Percentiles rank a stretch among this genome's conserved stretches.
Conservation (phyloP, 108 stramenopile species). For the Cylindrotheca fusiformis region DNA sequence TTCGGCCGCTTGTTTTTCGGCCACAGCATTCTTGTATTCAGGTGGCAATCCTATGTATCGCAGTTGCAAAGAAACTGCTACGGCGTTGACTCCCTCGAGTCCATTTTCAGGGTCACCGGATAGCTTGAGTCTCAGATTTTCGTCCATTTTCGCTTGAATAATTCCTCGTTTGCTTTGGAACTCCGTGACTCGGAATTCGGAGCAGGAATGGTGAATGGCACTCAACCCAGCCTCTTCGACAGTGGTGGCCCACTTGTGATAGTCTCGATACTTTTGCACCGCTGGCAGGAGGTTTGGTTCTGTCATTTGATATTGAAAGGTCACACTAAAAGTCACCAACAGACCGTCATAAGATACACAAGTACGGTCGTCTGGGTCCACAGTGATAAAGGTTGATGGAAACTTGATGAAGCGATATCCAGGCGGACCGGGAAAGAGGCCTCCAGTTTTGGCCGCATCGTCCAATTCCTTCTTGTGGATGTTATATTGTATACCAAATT, state of each 20-base stretch:
- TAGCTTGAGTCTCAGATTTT: slow-evolving; percentile 31
- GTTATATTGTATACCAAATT: slow-evolving; percentile 44
- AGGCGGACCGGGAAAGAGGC: slow-evolving; percentile 25
- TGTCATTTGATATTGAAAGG: slow-evolving; percentile 51
- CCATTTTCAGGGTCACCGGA: slow-evolving; percentile 19
- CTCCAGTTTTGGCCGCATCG: slow-evolving; percentile 34
- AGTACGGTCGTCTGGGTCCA: slow-evolving; percentile 25
- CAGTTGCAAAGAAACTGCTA: slow-evolving; percentile 42
- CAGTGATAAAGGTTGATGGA: slow-evolving; percentile 44
- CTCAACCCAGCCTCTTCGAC: slow-evolving; percentile 34
- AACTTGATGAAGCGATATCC: slow-evolving; percentile 54
- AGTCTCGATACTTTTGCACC: slow-evolving; percentile 40
- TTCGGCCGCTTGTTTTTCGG: slow-evolving; percentile 45
- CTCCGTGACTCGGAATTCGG: slow-evolving; percentile 15
- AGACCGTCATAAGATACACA: slow-evolving; percentile 53
- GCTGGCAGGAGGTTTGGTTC: slow-evolving; percentile 26
- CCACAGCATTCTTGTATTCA: slow-evolving; percentile 36
- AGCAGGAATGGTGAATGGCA: slow-evolving; percentile 48
- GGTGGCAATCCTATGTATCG: slow-evolving; percentile 32
- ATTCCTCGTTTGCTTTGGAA: slow-evolving; percentile 40
- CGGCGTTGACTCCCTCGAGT: slow-evolving; percentile 31
- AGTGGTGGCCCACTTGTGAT: slow-evolving; percentile 31
- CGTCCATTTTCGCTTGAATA: slow-evolving; percentile 36
- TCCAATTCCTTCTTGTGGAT: slow-evolving; percentile 37
- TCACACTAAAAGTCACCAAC: slow-evolving; percentile 31